Evolutionary conservation across 106 monocot species (phyloP).

Genomic region (Allium sativum): DNA sequence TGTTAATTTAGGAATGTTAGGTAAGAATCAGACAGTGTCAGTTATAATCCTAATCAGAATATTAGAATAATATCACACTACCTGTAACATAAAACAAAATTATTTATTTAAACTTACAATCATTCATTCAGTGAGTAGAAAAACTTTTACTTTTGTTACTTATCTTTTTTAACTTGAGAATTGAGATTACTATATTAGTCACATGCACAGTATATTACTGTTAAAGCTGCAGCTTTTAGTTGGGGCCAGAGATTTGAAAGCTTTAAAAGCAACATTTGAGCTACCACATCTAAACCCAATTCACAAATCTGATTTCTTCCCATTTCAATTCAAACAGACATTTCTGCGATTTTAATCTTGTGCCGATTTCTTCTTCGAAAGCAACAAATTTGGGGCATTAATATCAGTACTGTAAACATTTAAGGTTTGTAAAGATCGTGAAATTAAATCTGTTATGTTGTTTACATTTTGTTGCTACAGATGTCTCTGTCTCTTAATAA

Average conservation of each 20-base stretch:
- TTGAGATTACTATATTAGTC: neutral
- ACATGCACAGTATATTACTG: neutral
- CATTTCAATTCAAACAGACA: conserved; percentile 2
- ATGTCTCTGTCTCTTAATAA: neutral
- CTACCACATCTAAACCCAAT: neutral
- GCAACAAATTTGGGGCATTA: neutral
- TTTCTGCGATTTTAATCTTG: neutral
- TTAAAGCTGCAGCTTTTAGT: neutral
- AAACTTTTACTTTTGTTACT: neutral
- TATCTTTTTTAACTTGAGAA: neutral
- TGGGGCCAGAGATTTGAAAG: neutral
- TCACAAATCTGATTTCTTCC: neutral
- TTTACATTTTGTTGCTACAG: neutral
- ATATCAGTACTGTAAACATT: neutral
- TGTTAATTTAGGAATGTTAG: no score
- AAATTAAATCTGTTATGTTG: neutral
- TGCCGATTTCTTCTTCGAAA: neutral
- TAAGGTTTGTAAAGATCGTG: conserved; percentile 1
- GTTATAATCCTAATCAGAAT: neutral
- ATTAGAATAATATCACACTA: no score
- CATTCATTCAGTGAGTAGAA: neutral
- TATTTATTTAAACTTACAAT: neutral
- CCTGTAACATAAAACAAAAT: neutral
- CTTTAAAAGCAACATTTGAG: conserved; percentile 1
- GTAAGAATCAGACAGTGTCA: neutral